Percentiles rank a stretch among this genome's conserved stretches.
Conservation (phyloP, 345 rosid genomes). For the Alliaria petiolata region DNA sequence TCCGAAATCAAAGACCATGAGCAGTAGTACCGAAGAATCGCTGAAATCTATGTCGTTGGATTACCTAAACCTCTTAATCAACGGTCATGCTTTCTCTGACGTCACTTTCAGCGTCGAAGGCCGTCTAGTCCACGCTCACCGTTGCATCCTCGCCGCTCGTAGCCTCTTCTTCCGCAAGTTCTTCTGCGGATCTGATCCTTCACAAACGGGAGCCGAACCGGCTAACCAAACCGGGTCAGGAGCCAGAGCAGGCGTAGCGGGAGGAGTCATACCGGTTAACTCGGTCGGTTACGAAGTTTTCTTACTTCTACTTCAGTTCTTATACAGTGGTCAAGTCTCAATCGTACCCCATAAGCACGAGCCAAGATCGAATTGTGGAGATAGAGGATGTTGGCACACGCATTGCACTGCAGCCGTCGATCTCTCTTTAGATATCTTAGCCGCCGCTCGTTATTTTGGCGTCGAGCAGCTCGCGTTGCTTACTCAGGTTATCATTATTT, state of each 20-base stretch:
- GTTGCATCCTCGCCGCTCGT: conserved; percentile 94
- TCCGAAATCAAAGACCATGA: conserved; percentile 14
- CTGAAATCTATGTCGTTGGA: conserved; percentile 80
- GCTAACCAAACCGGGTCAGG: conserved; percentile 23
- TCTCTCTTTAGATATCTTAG: conserved; percentile 93
- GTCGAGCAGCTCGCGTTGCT: conserved; percentile 96
- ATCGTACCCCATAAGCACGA: conserved; percentile 93
- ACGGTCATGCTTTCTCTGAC: conserved; percentile 98
- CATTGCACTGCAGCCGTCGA: conserved; percentile 99
- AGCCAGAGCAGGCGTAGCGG: conserved; percentile 12
- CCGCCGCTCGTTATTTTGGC: conserved; percentile 94
- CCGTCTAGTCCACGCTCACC: conserved; percentile 88
- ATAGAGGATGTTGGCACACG: conserved; percentile 97
- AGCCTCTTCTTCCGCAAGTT: conserved; percentile 89
- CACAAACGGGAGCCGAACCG: conserved; percentile 40
- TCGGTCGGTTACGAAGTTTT: conserved; percentile 98
- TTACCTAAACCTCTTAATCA: conserved; percentile 88
- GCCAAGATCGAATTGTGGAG: conserved; percentile 93
- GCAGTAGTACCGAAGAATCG: conserved; percentile 59
- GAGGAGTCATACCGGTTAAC: conserved; percentile 79
- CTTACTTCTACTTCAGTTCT: conserved; percentile 80
- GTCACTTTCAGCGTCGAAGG: conserved; percentile 98
- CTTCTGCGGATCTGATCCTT: conserved; percentile 84
- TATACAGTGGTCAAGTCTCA: conserved; percentile 96
- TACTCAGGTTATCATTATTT: conserved; percentile 63